Evolutionary conservation across 1,284 basidiomycete genomes (phyloP).

Genomic region (Pascua guehoae): DNA sequence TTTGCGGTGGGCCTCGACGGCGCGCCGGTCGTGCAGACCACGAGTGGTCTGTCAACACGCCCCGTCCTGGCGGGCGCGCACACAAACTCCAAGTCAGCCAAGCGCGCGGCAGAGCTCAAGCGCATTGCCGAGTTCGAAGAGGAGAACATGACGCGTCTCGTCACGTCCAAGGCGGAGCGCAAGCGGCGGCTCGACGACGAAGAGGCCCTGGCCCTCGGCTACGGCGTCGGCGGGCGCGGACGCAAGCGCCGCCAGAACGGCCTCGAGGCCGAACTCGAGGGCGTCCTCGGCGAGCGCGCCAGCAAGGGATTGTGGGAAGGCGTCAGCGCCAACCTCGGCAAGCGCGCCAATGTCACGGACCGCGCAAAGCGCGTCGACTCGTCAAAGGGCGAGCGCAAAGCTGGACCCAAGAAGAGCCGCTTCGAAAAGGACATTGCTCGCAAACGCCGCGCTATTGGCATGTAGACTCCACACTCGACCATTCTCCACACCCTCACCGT

Average conservation of each 20-base stretch:
- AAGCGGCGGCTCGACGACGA: constrained; percentile 78
- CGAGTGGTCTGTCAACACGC: constrained; percentile 62
- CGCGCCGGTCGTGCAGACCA: constrained; percentile 64
- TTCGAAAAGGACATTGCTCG: constrained; percentile 70
- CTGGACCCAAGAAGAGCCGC: constrained; percentile 63
- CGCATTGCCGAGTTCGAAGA: constrained; percentile 90
- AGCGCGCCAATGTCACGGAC: constrained; percentile 61
- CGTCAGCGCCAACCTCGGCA: constrained; percentile 52
- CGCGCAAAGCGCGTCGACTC: constrained; percentile 10
- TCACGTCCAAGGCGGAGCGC: constrained; percentile 87
- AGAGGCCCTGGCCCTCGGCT: constrained; percentile 84
- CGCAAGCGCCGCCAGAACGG: constrained; percentile 65
- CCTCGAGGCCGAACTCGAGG: constrained; percentile 77
- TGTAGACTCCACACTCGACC: constrained; percentile 1
- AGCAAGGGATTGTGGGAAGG: constrained; percentile 56
- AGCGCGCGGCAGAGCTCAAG: constrained; percentile 61
- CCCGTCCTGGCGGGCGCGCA: constrained; percentile 52
- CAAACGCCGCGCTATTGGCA: constrained; percentile 18
- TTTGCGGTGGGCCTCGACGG: constrained; percentile 58
- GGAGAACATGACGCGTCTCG: constrained; percentile 86
- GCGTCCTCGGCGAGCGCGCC: constrained; percentile 62
- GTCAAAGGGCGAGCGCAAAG: constrained; percentile 15
- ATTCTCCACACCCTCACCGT: not conserved
- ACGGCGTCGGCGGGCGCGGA: constrained; percentile 50
- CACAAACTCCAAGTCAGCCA: constrained; percentile 42